Evolutionary conservation across 345 rosid species (phyloP).

Genomic region (Lepidium africanum): DNA sequence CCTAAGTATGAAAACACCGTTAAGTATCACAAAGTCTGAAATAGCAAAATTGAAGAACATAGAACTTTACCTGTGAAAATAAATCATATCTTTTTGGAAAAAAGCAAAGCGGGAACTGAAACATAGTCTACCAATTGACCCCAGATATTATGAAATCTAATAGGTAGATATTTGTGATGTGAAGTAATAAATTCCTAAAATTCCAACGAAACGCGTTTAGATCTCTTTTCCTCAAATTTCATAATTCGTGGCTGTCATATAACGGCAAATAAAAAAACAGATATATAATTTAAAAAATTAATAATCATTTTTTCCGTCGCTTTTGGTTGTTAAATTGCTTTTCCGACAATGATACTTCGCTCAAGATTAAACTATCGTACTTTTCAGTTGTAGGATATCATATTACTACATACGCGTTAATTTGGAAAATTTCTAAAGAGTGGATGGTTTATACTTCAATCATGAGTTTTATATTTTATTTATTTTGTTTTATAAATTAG

Average conservation of each 20-base stretch:
- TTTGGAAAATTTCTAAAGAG: neutral
- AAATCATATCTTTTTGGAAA: too few relatives aligned
- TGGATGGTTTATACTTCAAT: neutral
- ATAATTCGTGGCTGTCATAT: slow-evolving; percentile 1
- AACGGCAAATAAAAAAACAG: neutral
- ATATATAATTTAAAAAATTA: neutral
- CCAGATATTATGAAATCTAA: neutral
- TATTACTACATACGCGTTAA: neutral
- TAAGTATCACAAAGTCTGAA: too few relatives aligned
- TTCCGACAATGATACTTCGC: slow-evolving; percentile 21
- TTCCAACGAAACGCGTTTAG: slow-evolving; percentile 20
- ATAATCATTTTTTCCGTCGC: neutral
- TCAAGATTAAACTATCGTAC: neutral
- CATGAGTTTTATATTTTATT: neutral
- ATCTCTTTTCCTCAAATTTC: neutral
- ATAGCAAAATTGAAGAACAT: too few relatives aligned
- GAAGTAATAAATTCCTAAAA: neutral
- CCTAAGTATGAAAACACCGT: too few relatives aligned
- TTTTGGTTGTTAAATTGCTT: slow-evolving; percentile 2
- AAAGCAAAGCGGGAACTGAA: too few relatives aligned
- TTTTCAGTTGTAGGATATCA: neutral
- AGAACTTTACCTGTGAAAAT: too few relatives aligned
- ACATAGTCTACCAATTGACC: too few relatives aligned
- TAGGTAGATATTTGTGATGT: neutral
- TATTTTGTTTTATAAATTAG: neutral